Evolutionary conservation across 768 basidiomycete species (phyloP), one percentile per base, ranked within the genome.

Genomic region (Cyclocybe cylindracea): DNA sequence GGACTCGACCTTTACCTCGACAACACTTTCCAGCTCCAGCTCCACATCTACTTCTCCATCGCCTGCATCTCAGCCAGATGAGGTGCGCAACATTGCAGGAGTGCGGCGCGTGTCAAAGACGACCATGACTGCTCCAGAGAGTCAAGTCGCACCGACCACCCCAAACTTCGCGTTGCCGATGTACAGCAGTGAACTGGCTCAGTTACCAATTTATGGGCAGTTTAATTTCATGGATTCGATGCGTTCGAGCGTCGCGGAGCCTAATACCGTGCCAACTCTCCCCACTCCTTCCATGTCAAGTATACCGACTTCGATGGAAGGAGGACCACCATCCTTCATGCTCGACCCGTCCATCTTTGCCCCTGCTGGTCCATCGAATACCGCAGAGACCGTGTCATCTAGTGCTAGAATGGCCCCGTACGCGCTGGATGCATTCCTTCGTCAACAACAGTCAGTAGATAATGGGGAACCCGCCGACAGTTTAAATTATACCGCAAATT

Each of bases 141-240:
- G 24, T 2, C 24, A 24, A 24, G 24, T 24, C 5, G 24, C 59
- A 57, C 13, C 56, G 53, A n/a, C 48, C 58, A 31, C 57, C 57
- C 7, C 54, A 61, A 1, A 49, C 8, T 70, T 70, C 50, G 61
- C 72, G 11, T 68, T 85, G 4, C 84, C 85, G 0, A 74, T 83
- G 60, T 80, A 84, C 58, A 78, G 74, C 59, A 77, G 77, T 42
- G 84, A 85, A 48, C 66, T 86, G 5, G 84, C 82, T 2, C 70
- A 79, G 36, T 64, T 85, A 0, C 85, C 84, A 1, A 62, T 75
- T 4, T 73, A 72, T 52, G 74, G 73, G 3, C 71, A 75, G 52
- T 71, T 75, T 52, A 72, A 65, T 39, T 74, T 73, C 41, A 61
- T 63, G 1, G 71, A 72, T 24, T 24, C 24, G 24, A 24, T 24